Percentiles rank a stretch among this genome's conserved stretches.
These are phyloP conservation scores for Neohortaea acidophila DNA, from an alignment of 495 filamentous ascomycete genomes.

Conservation along the genomic window DNA sequence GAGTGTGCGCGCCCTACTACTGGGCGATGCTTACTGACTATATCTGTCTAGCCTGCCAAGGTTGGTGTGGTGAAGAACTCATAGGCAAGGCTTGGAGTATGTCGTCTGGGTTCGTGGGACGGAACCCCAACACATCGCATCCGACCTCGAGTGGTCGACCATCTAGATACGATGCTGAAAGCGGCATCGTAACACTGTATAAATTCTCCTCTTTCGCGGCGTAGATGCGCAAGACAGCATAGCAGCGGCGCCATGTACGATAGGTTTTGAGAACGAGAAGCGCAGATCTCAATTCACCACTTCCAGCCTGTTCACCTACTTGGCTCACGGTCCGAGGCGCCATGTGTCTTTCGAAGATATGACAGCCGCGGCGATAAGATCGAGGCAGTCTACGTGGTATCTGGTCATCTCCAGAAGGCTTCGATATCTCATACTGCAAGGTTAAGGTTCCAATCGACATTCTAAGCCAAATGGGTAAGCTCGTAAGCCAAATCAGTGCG, in stretches of 20 bases:
- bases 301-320: no score
- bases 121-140: not conserved
- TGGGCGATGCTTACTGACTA: slow-evolving; percentile 10
- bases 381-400: no score
- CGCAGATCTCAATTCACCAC: no score
- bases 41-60: slow-evolving; percentile 59
- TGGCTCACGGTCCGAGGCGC: no score
- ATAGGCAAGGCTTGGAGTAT: not conserved
- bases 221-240: not conserved
- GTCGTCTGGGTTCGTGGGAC: not conserved
- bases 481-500: no score
- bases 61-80: slow-evolving; percentile 76
- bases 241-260: not conserved
- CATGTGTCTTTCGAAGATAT: no score
- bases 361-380: no score
- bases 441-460: no score
- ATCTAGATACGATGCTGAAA: not conserved
- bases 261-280: not conserved
- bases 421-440: no score
- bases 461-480: no score
- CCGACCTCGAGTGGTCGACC: not conserved
- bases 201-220: slow-evolving; percentile 10
- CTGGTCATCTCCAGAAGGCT: no score
- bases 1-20: not conserved
- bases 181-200: not conserved